Base-by-base conservation (phyloP, 2,329 filamentous ascomycete species). In the Coniella lustricola region DNA sequence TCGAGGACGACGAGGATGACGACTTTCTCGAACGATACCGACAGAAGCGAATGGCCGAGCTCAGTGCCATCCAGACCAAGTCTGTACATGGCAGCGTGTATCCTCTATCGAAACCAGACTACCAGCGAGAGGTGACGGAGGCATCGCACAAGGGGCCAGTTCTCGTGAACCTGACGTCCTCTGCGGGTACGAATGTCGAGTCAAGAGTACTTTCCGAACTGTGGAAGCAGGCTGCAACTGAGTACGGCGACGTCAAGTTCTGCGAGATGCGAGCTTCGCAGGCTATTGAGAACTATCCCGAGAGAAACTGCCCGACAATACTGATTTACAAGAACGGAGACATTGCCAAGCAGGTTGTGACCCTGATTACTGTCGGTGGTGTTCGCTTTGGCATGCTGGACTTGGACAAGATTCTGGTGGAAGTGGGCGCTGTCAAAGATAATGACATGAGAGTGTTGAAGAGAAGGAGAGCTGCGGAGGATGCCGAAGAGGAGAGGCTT, bases 1-100 rank as follows among this genome's bases (percentile, higher is more conserved):
- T 98, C 0, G 93, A 98, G 67, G 93, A 98, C 58, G 83, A 94
- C 17, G 93, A 98, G 67, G 93, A 98, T 59, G 93, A 96, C 49
- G 84, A 76, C 1, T 97, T 98, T 58, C 74, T 98, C 7, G 85
- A 95, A 57, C 75, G 82, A 56, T 98, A 98, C 65, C 79, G 89
- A 9, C 81, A 91, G 63, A 90, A 94, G 64, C 87, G 93, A 51
- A 79, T 97, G 67, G 79, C 82, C 40, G 93, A 98, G 68, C 71
- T 98, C 39, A 81, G 80, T 46, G 79, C 73, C 2, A 74, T 97
- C 44, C 81, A 84, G 52, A 82, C 85, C 59, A 86, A 88, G 54
- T 84, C 87, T 7, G 70, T 91, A 20, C 88, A 94, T 68, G 93
- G 93, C 64, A 84, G 84, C 60, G 93, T 98, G 36, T 97, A 95